Base-by-base conservation (phyloP, 257 asterid species). In the Nicotiana benthamiana region DNA sequence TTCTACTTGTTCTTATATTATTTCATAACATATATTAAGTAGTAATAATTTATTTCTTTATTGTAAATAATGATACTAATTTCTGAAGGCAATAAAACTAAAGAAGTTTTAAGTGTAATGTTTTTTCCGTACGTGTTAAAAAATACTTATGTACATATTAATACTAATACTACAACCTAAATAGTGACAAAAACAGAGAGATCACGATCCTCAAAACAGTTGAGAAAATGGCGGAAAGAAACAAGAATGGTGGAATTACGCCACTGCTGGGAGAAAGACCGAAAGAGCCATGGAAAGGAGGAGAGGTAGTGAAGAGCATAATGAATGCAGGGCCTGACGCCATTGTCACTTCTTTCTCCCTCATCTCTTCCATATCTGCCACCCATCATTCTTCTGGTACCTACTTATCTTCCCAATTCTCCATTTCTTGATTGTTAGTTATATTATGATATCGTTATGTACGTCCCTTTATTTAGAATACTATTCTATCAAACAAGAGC, bases 281-380 rank as follows among this genome's bases (percentile, higher is more conserved):
- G 2, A 90, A 87, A 84, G 93, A 83, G 81, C 88, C 93, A 9
- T 88, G 95, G 97, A 89, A 87, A 53, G 59, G 59, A 82, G 90
- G 91, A 27, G 93, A 88, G 60, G 87, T 85, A 2, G 95, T 86
- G 56, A 92, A 87, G 91, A 89, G 95, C 86, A 84, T 90, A 43
- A 90, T 90, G 57, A 88, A 89, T 62, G 93, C 90, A 0, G 97
- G 97, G 13, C 85, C 90, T 9, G 93, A 92, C 36, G 87, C 93
- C 64, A 92, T 92, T 34, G 79, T 90, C 36, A 92, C 95, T 18
- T 89, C 89, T 2, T 90, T 90, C 59, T 86, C 95, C 20, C 95
- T 92, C 83, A 89, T 90, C 43, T 90, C 97, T 40, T 92, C 94
- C 85, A 92, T 92, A 87, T 92, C 95, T 56, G 92, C 93, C 75